Evolutionary conservation across 2,329 filamentous ascomycete species (phyloP).

Genomic region (Zasmidium angulare): DNA sequence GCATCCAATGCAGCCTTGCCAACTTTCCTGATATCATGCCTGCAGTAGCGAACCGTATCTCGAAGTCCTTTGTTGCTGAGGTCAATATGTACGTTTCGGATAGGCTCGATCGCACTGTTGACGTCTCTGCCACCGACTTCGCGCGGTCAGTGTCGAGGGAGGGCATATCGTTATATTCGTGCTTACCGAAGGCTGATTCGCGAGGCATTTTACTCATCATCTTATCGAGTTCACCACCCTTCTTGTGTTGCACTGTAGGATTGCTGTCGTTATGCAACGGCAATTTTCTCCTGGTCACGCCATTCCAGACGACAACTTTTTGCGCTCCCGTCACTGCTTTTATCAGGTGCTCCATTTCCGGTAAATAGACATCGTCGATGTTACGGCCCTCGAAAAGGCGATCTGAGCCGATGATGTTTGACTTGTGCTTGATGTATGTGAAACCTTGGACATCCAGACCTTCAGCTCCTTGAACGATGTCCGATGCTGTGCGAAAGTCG

Average conservation of each 20-base stretch:
- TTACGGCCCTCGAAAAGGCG: slow-evolving; percentile 4
- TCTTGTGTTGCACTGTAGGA: slow-evolving; percentile 5
- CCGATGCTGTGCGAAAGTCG: slow-evolving; percentile 1
- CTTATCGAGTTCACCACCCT: slow-evolving; percentile 3
- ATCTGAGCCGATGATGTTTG: neutral
- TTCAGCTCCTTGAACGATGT: neutral
- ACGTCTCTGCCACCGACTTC: neutral
- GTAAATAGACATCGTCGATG: slow-evolving; percentile 3
- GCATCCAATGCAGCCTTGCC: slow-evolving; percentile 3
- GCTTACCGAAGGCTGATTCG: neutral
- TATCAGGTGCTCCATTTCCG: slow-evolving; percentile 1
- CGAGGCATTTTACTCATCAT: slow-evolving; percentile 2
- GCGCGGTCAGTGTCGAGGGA: neutral
- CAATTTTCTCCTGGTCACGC: slow-evolving; percentile 5
- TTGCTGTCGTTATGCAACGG: slow-evolving; percentile 1
- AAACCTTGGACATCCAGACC: slow-evolving; percentile 10
- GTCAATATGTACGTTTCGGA: slow-evolving; percentile 7
- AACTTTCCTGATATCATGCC: slow-evolving; percentile 3
- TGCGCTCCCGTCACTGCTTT: slow-evolving; percentile 1
- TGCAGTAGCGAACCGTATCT: slow-evolving; percentile 10
- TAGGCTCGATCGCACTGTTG: slow-evolving; percentile 3
- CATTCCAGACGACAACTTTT: slow-evolving; percentile 3
- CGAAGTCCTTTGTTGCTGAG: slow-evolving; percentile 5
- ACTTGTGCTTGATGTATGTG: slow-evolving; percentile 6
- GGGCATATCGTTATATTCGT: neutral